phyloP scores from a whole-genome alignment of 2,329 filamentous ascomycete genomes.

The Exophiala mesophila region DNA sequence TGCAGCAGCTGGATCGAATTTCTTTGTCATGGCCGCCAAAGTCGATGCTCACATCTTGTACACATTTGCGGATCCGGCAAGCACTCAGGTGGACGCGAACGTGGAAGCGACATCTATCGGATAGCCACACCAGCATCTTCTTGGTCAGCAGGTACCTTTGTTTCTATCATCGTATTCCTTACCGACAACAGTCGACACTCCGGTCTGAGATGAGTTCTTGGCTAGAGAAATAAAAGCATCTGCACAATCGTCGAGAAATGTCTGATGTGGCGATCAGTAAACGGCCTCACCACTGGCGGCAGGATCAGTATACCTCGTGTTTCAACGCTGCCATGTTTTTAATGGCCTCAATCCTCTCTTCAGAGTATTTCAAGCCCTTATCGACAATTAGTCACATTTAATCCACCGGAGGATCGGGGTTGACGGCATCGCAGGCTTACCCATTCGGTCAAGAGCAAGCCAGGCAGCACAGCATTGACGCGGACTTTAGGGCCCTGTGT shows the following conservation, averaged over 20 bases:
- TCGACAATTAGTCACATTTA: slow-evolving; percentile 4
- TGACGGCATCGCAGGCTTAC: slow-evolving; percentile 4
- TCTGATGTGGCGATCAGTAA: slow-evolving; percentile 28
- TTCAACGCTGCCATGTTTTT: slow-evolving; percentile 57
- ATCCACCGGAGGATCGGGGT: not conserved
- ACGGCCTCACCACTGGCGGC: too few species aligned
- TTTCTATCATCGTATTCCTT: slow-evolving; percentile 16
- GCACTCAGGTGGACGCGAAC: slow-evolving; percentile 2
- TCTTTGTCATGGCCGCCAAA: slow-evolving; percentile 11
- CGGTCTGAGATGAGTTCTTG: slow-evolving; percentile 45
- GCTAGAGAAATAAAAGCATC: slow-evolving; percentile 38
- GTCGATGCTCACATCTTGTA: slow-evolving; percentile 14
- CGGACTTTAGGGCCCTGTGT: slow-evolving; percentile 60
- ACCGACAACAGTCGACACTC: slow-evolving; percentile 42
- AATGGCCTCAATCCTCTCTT: slow-evolving; percentile 52
- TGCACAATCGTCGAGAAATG: slow-evolving; percentile 40
- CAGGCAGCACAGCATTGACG: slow-evolving; percentile 61
- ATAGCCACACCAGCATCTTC: slow-evolving; percentile 22
- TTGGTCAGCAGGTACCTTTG: slow-evolving; percentile 8
- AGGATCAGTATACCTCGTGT: slow-evolving; percentile 48
- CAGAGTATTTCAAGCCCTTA: slow-evolving; percentile 53
- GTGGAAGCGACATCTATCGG: slow-evolving; percentile 4
- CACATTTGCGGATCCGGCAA: slow-evolving; percentile 11
- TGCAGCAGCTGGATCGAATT: slow-evolving; percentile 15
- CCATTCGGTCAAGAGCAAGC: slow-evolving; percentile 66